Evolutionary conservation across 352 stramenopile genomes (phyloP), one percentile per base, ranked within the genome.

Genomic region (Pythium monospermum): DNA sequence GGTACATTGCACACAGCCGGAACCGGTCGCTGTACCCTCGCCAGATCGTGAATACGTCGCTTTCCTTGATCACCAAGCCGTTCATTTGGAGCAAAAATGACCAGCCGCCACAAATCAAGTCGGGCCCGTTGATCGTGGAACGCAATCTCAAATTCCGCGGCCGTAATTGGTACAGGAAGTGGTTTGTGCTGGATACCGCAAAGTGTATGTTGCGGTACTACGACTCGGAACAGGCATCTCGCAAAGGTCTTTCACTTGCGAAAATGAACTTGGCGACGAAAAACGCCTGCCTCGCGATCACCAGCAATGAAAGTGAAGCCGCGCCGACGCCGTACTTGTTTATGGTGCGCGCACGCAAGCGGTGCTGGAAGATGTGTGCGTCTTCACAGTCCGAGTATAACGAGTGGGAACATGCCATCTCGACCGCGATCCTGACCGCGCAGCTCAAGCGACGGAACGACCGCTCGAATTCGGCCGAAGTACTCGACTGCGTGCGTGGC

Each of bases 161-260:
- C 19, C 66, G 71, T 4, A 73, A 85, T 41, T 91, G 79, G 79
- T 91, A 91, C 35, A 72, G 76, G 36, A 91, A 91, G 57, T 91
- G 79, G 79, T 87, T 91, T 53, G 74, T 86, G 1, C 47, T 91
- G 7, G 75, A 91, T 48, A 63, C 59, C 6, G 61, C 57, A 22
- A 86, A 88, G 59, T 71, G 69, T n/a, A 44, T 83, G 0, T 33
- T 91, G 43, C 75, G 76, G 5, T 91, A 85, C 37, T 91, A 88
- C 57, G 79, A 91, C 48, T 86, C 76, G 3, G 76, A 91, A 58
- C 54, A 62, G 30, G 65, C 76, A 11, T 75, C 74, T 23, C 65
- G 66, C 10, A 68, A 73, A 26, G 77, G 75, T 0, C 52, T 88
- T 3, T 86, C 77, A 15, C 57, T 84, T 22, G 64, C 77, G 1